A percentile compares a stretch with the other conserved stretches of the same genome.
phyloP scores from a whole-genome alignment of 768 basidiomycete species.

The Kockovaella imperatae region DNA sequence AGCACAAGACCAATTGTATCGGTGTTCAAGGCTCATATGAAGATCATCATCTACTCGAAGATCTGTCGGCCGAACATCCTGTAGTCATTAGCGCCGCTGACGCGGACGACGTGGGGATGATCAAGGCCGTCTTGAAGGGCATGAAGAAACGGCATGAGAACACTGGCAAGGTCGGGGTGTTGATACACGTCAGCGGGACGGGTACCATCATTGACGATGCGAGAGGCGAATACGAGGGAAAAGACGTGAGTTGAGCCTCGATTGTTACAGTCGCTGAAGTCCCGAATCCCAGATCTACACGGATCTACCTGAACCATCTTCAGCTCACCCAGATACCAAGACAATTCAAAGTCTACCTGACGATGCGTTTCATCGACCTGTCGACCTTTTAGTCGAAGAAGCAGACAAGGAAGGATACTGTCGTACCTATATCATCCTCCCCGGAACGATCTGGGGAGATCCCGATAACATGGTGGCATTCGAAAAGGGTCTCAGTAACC shows the following conservation, averaged over 20 bases:
- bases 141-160: conserved; percentile 12
- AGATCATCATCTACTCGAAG: conserved; percentile 15
- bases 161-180: conserved; percentile 15
- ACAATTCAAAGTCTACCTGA: conserved; percentile 12
- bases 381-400: conserved; percentile 16
- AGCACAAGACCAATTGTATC: conserved; percentile 6
- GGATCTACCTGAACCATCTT: conserved; percentile 15
- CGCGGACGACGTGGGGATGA: conserved; percentile 17
- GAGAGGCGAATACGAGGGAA: conserved; percentile 1
- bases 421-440: conserved; percentile 21
- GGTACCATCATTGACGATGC: conserved; percentile 18
- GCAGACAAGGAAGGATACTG: conserved; percentile 18
- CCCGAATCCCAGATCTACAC: conserved; percentile 11
- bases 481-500: conserved; percentile 17
- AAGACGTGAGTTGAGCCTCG: neutral
- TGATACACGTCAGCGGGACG: conserved; percentile 24
- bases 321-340: too few relatives aligned
- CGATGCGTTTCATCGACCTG: conserved; percentile 15
- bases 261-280: neutral
- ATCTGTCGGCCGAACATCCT: conserved; percentile 12
- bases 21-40: conserved; percentile 8
- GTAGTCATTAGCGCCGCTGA: conserved; percentile 19
- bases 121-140: conserved; percentile 18
- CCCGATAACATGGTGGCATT: conserved; percentile 9
- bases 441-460: conserved; percentile 22